Conservation (phyloP, 352 stramenopile genomes). For the Pythium guiyangense region DNA sequence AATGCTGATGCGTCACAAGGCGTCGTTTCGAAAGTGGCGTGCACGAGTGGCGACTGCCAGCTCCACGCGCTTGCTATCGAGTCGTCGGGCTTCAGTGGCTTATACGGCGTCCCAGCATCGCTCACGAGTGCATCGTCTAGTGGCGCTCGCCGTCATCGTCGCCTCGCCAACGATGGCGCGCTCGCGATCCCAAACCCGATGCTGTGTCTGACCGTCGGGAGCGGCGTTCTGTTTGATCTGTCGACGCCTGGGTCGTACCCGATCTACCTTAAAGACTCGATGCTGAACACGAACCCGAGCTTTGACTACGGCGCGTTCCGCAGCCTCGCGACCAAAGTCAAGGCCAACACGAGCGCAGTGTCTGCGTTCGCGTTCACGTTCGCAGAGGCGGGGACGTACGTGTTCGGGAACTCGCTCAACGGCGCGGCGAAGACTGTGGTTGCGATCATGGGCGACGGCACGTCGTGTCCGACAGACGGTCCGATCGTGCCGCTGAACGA, state of each 20-base stretch:
- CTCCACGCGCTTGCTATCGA: slow-evolving; percentile 50
- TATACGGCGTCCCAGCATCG: slow-evolving; percentile 43
- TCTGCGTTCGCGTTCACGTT: slow-evolving; percentile 89
- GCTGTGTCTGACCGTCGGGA: slow-evolving; percentile 74
- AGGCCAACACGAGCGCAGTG: slow-evolving; percentile 51
- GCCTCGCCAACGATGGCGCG: slow-evolving; percentile 7
- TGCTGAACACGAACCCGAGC: slow-evolving; percentile 91
- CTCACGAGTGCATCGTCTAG: slow-evolving; percentile 12
- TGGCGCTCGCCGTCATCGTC: slow-evolving; percentile 7
- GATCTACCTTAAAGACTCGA: slow-evolving; percentile 93
- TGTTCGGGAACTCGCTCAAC: slow-evolving; percentile 86
- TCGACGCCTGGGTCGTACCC: slow-evolving; percentile 74
- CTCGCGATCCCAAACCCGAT: slow-evolving; percentile 79
- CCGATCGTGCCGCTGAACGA: slow-evolving; percentile 81
- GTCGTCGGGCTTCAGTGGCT: slow-evolving; percentile 52
- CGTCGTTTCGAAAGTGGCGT: slow-evolving; percentile 57
- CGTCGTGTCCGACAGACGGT: slow-evolving; percentile 70
- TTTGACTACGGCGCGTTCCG: slow-evolving; percentile 91
- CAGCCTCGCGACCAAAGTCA: slow-evolving; percentile 53
- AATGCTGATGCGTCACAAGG: slow-evolving; percentile 14
- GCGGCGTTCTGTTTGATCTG: slow-evolving; percentile 89
- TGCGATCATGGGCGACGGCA: slow-evolving; percentile 73
- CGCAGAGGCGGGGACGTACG: slow-evolving; percentile 76
- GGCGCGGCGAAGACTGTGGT: slow-evolving; percentile 63
- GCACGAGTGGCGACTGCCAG: slow-evolving; percentile 29